Base-by-base conservation (phyloP, 2,329 filamentous ascomycete genomes). In the Alternaria rosae region DNA sequence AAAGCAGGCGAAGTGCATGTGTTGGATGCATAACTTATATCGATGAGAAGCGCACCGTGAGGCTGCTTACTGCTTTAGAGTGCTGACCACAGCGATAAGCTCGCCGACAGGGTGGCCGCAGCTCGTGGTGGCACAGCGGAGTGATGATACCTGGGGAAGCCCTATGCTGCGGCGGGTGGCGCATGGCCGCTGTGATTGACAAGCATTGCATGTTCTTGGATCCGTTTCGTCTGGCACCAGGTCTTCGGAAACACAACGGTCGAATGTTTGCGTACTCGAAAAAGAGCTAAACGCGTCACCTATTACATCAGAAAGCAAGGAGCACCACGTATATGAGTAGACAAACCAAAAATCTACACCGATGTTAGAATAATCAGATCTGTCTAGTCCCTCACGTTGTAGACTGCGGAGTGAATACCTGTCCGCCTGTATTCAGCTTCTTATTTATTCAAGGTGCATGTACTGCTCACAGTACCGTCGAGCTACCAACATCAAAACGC, bases 61-160 rank as follows among this genome's bases (percentile, higher is more conserved):
- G 62, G 51, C 62, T 60, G 71, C 70, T 70, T 63, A 68, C 59
- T 69, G 58, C 62, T 63, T 66, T 65, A 52, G 20, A 67, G 64
- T 72, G 68, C 69, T 71, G 69, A 72, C 69, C 48, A 59, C 69
- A 59, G 51, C 57, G 20, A 62, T 70, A 58, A 73, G 64, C 70
- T 69, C 65, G 62, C 62, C 67, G 65, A 65, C 67, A n/a, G 64
- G 50, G 25, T 47, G 54, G 48, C 48, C 45, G 50, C 47, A 53
- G 55, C 47, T 48, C 25, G 51, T 47, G 26, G 58, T 61, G 32
- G 61, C 59, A 63, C 61, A 44, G 59, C 48, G 47, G 10, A 63
- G 57, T 41, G 54, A 48, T 41, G 54, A 48, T 55, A 25, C 35
- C 32, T 64, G 54, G 51, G 21, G 23, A 35, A 48, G 53, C 53